Evolutionary conservation across 2,329 filamentous ascomycete genomes (phyloP), one percentile per base, ranked within the genome.

Genomic region (Orbilia ellipsospora): DNA sequence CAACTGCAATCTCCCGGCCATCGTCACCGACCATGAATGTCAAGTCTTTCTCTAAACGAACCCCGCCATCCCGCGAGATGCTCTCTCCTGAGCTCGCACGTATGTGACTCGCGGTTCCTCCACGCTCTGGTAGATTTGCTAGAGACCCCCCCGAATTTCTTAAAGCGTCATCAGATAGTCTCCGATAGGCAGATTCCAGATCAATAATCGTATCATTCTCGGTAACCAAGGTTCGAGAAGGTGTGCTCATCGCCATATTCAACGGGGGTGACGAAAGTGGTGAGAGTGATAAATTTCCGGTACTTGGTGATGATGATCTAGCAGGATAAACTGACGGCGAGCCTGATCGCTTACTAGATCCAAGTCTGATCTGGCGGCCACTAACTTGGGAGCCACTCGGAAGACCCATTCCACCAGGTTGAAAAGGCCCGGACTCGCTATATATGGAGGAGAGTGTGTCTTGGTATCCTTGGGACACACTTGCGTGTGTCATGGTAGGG

Each of bases 81-180:
- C 82, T 80, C 57, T 84, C 84, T 45, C 82, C 79, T 28, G 80
- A 81, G 10, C 78, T 80, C 44, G 80, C 81, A 18, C 78, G 77
- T 51, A 81, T 79, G 51, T 78, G 56, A 6, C 83, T 82, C 10
- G 81, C 80, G 55, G 85, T 83, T 79, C 56, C 79, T 80, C 89
- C 90, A 60, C 87, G 86, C 77, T 78, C 80, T n/a, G 89, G 86
- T 20, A 92, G 83, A 60, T 85, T 84, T 5, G 90, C 86, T 36
- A 94, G 82, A 60, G 85, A 87, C 28, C 90, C 89, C 16, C 88
- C 86, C 4, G 89, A 89, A 31, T 86, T 86, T 2, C 88, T 85
- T 51, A 94, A 83, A 60, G 90, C 89, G 10, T 90, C 90, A 80
- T 94, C 90, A 0, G 91, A 92, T 16, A 93, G 83, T 72, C 88